Base-by-base conservation (phyloP, 2,329 filamentous ascomycete genomes). In the Microdochium paspali region DNA sequence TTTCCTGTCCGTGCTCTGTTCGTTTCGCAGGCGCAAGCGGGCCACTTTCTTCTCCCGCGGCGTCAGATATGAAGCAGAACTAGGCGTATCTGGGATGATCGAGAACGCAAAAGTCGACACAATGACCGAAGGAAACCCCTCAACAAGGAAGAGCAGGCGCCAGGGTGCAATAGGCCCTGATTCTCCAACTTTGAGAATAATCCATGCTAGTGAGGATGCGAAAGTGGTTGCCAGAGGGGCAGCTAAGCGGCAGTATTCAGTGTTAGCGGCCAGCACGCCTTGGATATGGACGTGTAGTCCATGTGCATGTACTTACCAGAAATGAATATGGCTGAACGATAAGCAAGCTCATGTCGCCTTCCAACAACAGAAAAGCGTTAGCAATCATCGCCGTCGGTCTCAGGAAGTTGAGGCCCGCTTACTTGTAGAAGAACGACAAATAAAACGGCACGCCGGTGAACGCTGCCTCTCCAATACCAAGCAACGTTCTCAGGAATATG, bases 271-370 rank as follows among this genome's bases (percentile, higher is more conserved):
- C 13, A 21, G 7, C n/a, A n/a, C 46, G 21, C 2, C 26, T n/a
- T 12, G 44, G 39, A 26, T n/a, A 21, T 44, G 13, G n/a, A 23
- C 45, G 15, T 25, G n/a, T 15, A 28, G 26, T 2, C 23, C 25
- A 12, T 44, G 24, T 21, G 18, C n/a, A n/a, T n/a, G n/a, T n/a
- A 7, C 42, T 26, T 18, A 74, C 71, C 87, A 1, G 87, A 90
- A 47, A 96, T 83, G 65, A 95, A 94, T 2, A 95, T 75, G 21
- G 89, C 90, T 0, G 87, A 93, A 31, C 90, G 74, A 51, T 93
- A 84, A 0, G 90, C 91, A 28, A 96, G 70, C 63, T 97, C 91
- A 42, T 78, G 68, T 30, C 77, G 65, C 35, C 35, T 40, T 35
- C 15, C 4, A 9, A 4, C 13, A 15, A 4, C 13, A 15, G 35